phyloP scores from a whole-genome alignment of 352 stramenopile species.

The Phytophthora pisi region DNA sequence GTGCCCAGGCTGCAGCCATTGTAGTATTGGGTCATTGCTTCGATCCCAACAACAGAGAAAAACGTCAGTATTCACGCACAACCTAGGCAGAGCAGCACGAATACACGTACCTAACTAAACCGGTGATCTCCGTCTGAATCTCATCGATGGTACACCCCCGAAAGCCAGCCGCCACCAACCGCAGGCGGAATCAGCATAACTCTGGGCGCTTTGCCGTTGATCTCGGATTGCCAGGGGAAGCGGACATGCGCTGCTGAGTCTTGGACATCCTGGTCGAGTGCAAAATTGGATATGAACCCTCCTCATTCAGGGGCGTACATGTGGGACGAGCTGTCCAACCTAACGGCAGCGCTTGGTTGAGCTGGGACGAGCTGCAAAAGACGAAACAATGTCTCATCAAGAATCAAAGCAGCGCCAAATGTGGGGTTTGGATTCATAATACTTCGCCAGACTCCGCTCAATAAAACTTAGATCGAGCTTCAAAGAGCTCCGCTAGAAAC shows the following conservation, averaged over 20 bases:
- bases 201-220: background rate
- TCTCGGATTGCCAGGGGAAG: background rate
- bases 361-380: background rate
- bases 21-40: background rate
- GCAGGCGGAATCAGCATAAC: background rate
- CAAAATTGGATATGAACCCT: background rate
- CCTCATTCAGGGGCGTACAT: background rate
- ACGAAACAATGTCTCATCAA: background rate
- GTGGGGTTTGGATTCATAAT: background rate
- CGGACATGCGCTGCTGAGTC: background rate
- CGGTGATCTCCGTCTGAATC: background rate
- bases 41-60: background rate
- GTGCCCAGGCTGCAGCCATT: background rate
- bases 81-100: background rate
- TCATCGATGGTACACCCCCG: background rate
- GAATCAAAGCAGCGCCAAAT: background rate
- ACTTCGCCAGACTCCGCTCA: conserved; percentile 19
- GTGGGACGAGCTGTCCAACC: background rate
- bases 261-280: background rate
- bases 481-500: conserved; percentile 76
- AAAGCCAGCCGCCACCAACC: background rate
- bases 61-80: background rate
- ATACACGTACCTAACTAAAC: background rate
- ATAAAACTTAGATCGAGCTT: conserved; percentile 72
- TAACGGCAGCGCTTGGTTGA: background rate